Percentiles rank a stretch among this genome's conserved stretches.
Conservation (phyloP, 2,329 filamentous ascomycete species). For the Geoglossum cookeanum region DNA sequence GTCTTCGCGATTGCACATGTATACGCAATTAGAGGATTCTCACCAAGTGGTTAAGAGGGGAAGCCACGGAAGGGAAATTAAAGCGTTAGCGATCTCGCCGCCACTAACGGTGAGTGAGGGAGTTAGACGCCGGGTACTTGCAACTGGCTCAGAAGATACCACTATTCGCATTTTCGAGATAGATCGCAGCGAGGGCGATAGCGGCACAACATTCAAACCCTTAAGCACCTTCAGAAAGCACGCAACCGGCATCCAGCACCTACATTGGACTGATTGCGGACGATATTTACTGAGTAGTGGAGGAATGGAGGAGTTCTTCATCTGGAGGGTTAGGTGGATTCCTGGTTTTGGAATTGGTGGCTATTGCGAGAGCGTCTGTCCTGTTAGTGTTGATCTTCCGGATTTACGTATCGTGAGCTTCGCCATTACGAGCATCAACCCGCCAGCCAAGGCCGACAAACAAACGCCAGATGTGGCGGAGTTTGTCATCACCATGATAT, state of each 20-base stretch:
- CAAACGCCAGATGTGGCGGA: conserved; percentile 3
- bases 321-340: conserved; percentile 50
- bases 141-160: conserved; percentile 53
- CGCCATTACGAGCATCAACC: conserved; percentile 28
- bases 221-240: conserved; percentile 39
- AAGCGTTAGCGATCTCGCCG: conserved; percentile 33
- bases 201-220: conserved; percentile 10
- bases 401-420: conserved; percentile 75
- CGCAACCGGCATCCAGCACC: conserved; percentile 61
- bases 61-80: conserved; percentile 75
- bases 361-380: conserved; percentile 31
- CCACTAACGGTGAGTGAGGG: background rate
- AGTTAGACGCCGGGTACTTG: conserved; percentile 26
- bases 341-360: conserved; percentile 34
- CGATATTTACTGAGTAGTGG: conserved; percentile 66
- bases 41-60: conserved; percentile 41
- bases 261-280: conserved; percentile 51
- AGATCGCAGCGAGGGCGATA: conserved; percentile 5
- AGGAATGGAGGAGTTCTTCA: conserved; percentile 73
- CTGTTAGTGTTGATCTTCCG: conserved; percentile 28
- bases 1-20: conserved; percentile 34
- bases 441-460: conserved; percentile 6
- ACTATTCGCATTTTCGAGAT: conserved; percentile 47
- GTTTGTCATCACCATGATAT: conserved; percentile 49
- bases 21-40: conserved; percentile 21